phyloP scores from a whole-genome alignment of 257 asterid species.

The Salvia hispanica region DNA sequence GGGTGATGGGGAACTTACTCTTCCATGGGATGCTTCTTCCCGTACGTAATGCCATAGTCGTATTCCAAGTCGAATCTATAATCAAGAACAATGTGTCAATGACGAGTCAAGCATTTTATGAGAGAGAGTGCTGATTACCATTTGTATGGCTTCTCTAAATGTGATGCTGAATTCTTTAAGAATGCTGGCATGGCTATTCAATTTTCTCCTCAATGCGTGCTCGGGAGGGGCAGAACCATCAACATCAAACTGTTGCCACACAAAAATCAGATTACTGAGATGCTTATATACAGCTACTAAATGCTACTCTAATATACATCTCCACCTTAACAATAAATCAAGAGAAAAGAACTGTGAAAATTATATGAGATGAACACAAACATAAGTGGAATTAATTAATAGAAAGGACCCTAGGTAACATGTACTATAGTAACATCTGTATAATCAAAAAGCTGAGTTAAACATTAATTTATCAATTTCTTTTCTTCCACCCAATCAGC shows the following conservation, averaged over 20 bases:
- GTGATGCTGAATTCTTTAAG: conserved; percentile 95
- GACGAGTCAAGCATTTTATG: conserved; percentile 16
- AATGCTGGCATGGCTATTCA: conserved; percentile 78
- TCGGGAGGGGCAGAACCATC: conserved; percentile 94
- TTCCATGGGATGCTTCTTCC: conserved; percentile 98
- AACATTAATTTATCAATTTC: not conserved
- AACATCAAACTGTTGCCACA: conserved; percentile 64
- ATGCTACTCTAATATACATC: not conserved
- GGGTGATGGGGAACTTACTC: conserved; percentile 51
- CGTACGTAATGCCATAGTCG: conserved; percentile 90
- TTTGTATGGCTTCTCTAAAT: conserved; percentile 84
- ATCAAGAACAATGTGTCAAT: conserved; percentile 29
- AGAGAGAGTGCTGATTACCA: conserved; percentile 53
- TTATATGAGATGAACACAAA: not conserved
- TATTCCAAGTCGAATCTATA: conserved; percentile 85
- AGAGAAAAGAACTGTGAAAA: not conserved
- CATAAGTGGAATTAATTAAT: not conserved
- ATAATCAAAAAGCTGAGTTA: not conserved
- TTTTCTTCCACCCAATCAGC: conserved; percentile 11
- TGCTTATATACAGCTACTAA: not conserved
- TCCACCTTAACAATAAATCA: conserved; percentile 16
- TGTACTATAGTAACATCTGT: not conserved
- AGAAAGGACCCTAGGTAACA: conserved; percentile 7
- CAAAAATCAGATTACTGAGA: conserved; percentile 25
- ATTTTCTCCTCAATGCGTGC: conserved; percentile 94